Evolutionary conservation across 306 rosid genomes (phyloP).

Genomic region (Leucaena leucocephala): DNA sequence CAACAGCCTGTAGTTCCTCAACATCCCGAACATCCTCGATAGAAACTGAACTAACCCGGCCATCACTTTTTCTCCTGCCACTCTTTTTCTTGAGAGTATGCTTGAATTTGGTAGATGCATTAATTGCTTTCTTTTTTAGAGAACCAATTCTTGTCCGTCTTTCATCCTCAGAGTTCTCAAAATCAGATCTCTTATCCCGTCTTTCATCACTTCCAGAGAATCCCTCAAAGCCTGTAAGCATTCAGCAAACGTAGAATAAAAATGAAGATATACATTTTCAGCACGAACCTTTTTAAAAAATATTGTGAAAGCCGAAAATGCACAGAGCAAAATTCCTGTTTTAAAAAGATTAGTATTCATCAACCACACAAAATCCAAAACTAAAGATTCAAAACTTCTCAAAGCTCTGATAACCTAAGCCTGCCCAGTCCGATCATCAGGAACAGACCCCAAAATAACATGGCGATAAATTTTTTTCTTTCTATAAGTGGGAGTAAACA

Average conservation of each 20-base stretch:
- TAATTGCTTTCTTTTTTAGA: conserved; percentile 88
- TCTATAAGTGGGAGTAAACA: not conserved
- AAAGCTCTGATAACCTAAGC: not conserved
- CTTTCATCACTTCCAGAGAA: conserved; percentile 93
- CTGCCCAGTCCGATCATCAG: not conserved
- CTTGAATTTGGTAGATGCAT: conserved; percentile 88
- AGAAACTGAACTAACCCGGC: conserved; percentile 92
- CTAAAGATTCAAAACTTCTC: not conserved
- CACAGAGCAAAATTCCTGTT: not conserved
- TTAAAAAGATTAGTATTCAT: not conserved
- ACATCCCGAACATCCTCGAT: conserved; percentile 92
- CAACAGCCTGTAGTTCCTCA: conserved; percentile 86
- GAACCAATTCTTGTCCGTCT: conserved; percentile 89
- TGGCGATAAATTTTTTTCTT: not conserved
- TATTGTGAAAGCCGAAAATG: not conserved
- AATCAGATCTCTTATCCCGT: conserved; percentile 87
- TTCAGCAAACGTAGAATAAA: not conserved
- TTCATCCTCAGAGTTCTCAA: conserved; percentile 94
- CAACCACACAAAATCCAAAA: not conserved
- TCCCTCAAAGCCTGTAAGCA: conserved; percentile 83
- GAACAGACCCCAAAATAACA: not conserved
- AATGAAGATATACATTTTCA: not conserved
- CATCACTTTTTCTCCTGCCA: conserved; percentile 78
- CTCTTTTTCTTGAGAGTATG: conserved; percentile 93
- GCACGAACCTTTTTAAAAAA: not conserved